Percentiles rank a stretch among this genome's conserved stretches.
Evolutionary conservation across 1,284 basidiomycete species (phyloP).

Genomic region (Trametes polyzona): DNA sequence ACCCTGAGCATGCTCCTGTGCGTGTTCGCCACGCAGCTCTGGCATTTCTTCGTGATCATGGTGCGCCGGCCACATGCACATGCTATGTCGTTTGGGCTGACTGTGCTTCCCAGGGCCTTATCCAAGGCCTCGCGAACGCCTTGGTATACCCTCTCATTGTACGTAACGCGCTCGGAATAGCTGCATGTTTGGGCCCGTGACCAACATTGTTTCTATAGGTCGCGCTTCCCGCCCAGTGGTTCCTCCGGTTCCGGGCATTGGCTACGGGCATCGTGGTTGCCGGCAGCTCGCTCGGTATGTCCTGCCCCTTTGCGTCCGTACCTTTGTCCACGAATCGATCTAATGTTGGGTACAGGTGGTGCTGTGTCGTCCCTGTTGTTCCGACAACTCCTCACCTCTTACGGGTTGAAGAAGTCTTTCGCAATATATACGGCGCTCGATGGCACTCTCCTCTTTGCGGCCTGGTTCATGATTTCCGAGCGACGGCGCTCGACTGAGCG

Average conservation of each 20-base stretch:
- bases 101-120: slow-evolving; percentile 16
- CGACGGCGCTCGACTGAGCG: slow-evolving; percentile 14
- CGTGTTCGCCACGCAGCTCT: slow-evolving; percentile 25
- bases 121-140: slow-evolving; percentile 25
- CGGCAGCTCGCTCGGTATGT: slow-evolving; percentile 25
- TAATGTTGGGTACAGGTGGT: slow-evolving; percentile 11
- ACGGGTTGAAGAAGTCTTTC: slow-evolving; percentile 26
- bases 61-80: slow-evolving; percentile 9
- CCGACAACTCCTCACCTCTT: slow-evolving; percentile 17
- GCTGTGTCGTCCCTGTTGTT: slow-evolving; percentile 19
- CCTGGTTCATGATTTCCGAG: slow-evolving; percentile 25
- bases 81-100: background rate
- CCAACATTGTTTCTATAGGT: slow-evolving; percentile 1
- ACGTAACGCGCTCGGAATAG: background rate
- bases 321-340: too few species aligned
- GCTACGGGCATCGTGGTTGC: slow-evolving; percentile 26
- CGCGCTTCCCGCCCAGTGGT: slow-evolving; percentile 28
- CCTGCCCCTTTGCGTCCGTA: too few species aligned
- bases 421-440: slow-evolving; percentile 25
- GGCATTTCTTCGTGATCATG: slow-evolving; percentile 28
- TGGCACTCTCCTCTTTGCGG: slow-evolving; percentile 16
- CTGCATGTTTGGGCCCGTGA: background rate
- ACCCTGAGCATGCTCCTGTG: slow-evolving; percentile 23
- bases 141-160: slow-evolving; percentile 27
- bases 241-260: slow-evolving; percentile 22